Evolutionary conservation across 164 flowering plant genomes (phyloP).

Genomic region (Vitis riparia): DNA sequence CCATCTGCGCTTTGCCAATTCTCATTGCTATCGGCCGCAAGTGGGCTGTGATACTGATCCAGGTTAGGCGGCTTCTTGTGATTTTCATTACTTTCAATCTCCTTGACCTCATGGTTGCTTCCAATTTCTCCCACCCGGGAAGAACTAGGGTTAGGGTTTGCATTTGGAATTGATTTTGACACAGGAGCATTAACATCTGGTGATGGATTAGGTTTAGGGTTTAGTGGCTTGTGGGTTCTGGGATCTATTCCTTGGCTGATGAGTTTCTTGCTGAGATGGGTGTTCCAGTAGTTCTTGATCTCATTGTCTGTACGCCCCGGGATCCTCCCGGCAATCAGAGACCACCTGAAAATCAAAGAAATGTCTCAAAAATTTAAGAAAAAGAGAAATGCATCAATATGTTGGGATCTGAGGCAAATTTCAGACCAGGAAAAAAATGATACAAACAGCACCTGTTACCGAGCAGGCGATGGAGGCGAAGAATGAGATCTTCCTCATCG

Average conservation of each 20-base stretch:
- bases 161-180: not conserved
- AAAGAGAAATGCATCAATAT: not conserved
- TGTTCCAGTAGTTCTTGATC: conserved; percentile 63
- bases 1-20: not conserved
- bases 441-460: conserved; percentile 38
- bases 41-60: not conserved
- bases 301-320: conserved; percentile 58
- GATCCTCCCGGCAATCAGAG: conserved; percentile 52
- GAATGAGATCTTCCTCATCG: conserved; percentile 58
- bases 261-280: conserved; percentile 50
- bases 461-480: conserved; percentile 53
- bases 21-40: not conserved
- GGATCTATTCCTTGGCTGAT: conserved; percentile 59
- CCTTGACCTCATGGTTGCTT: too few relatives aligned
- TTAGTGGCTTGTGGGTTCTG: conserved; percentile 44
- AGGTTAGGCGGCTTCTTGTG: not conserved
- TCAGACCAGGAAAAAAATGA: not conserved
- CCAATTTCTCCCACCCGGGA: not conserved
- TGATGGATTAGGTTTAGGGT: conserved; percentile 6
- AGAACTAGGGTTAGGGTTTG: conserved; percentile 1
- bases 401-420: not conserved
- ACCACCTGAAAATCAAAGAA: conserved; percentile 33
- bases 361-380: not conserved
- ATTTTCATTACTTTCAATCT: not conserved
- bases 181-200: not conserved